Evolutionary conservation across 768 basidiomycete species (phyloP).

Genomic region (Clathrus columnatus): DNA sequence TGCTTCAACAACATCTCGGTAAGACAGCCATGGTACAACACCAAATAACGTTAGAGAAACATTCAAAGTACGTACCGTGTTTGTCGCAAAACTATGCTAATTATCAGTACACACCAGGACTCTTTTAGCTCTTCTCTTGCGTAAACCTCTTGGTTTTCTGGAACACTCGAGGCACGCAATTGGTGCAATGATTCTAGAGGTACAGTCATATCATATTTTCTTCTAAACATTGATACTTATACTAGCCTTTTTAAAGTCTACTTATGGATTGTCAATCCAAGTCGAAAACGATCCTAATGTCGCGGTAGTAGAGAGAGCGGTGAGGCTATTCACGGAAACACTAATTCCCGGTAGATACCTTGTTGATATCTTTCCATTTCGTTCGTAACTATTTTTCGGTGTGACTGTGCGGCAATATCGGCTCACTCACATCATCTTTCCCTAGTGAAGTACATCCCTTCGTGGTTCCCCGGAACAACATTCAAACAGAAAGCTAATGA

Average conservation of each 20-base stretch:
- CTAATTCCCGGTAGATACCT: conserved; percentile 2
- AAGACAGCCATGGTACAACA: conserved; percentile 7
- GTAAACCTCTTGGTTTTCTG: background rate
- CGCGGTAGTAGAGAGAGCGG: background rate
- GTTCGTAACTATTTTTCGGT: background rate
- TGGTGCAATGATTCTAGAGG: conserved; percentile 7
- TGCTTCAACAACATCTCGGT: conserved; percentile 13
- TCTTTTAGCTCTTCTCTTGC: background rate
- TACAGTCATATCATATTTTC: background rate
- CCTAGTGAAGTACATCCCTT: conserved; percentile 44
- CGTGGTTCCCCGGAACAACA: conserved; percentile 42
- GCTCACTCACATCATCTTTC: no score
- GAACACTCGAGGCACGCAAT: background rate
- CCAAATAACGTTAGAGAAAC: background rate
- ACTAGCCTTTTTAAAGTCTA: background rate
- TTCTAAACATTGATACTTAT: background rate
- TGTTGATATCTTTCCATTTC: conserved; percentile 9
- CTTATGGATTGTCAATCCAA: conserved; percentile 10
- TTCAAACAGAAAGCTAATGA: conserved; percentile 42
- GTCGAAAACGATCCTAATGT: conserved; percentile 8
- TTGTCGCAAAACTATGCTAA: background rate
- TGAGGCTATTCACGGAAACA: background rate
- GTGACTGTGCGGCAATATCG: background rate
- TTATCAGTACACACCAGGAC: background rate
- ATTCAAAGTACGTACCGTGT: background rate